A percentile compares a stretch with the other conserved stretches of the same genome.
Evolutionary conservation across 139 green algal species (phyloP).

Genomic region (Astrephomene gubernaculifera): DNA sequence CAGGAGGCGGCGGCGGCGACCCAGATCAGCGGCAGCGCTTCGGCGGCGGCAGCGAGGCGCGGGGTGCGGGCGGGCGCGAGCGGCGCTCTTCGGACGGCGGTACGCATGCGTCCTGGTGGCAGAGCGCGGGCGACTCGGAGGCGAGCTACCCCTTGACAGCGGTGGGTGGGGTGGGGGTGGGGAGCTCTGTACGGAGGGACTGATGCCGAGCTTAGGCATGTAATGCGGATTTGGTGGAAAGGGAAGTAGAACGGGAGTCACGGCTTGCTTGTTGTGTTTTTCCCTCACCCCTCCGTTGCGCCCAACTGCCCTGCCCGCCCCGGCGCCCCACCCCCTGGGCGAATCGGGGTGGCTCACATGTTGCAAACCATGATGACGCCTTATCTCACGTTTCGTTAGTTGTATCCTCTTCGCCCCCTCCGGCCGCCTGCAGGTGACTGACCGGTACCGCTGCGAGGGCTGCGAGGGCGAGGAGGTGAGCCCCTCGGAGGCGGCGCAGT

Average conservation of each 20-base stretch:
- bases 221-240: no score
- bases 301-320: background rate
- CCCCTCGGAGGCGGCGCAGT: constrained; percentile 28
- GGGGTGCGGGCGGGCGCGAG: background rate
- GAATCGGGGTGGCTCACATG: no score
- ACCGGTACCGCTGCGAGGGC: constrained; percentile 5
- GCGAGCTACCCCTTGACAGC: constrained; percentile 34
- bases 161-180: constrained; percentile 1
- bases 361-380: no score
- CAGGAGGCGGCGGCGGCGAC: background rate
- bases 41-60: background rate
- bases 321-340: no score
- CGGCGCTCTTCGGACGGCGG: background rate
- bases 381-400: no score
- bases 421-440: constrained; percentile 28
- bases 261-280: no score
- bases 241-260: no score
- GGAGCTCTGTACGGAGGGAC: background rate
- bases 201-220: no score
- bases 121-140: background rate
- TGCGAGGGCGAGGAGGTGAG: constrained; percentile 3
- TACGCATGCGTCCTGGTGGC: constrained; percentile 36
- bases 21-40: background rate
- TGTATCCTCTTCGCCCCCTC: no score
- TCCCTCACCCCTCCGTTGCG: no score